Percentiles rank a stretch among this genome's conserved stretches.
These are phyloP conservation scores for Echites panduratus DNA, from an alignment of 257 asterid species.

Conservation along the genomic window DNA sequence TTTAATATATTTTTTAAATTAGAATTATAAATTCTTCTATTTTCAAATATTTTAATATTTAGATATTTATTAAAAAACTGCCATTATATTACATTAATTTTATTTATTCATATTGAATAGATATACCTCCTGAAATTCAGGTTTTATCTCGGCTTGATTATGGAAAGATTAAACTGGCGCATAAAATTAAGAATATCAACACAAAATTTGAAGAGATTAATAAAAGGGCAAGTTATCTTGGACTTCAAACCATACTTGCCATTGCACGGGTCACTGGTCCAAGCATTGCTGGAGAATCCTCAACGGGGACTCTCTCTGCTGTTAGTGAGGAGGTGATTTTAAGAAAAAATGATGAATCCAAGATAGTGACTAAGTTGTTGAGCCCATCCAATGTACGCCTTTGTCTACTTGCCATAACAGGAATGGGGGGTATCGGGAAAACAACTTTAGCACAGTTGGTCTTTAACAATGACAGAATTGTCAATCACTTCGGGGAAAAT, in stretches of 20 bases:
- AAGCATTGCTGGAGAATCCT: background rate
- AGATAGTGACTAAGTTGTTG: background rate
- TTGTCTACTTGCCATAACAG: slow-evolving; percentile 7
- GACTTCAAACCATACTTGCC: background rate
- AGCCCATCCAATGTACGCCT: background rate
- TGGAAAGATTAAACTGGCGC: background rate
- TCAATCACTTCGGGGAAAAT: background rate
- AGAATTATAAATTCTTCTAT: too few relatives aligned
- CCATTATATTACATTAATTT: too few relatives aligned
- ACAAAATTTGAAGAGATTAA: background rate
- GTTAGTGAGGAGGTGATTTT: background rate
- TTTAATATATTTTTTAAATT: background rate
- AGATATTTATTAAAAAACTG: too few relatives aligned
- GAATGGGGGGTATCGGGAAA: slow-evolving; percentile 19
- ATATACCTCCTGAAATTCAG: too few relatives aligned
- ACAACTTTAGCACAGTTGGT: slow-evolving; percentile 19
- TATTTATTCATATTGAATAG: too few relatives aligned
- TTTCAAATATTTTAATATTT: too few relatives aligned
- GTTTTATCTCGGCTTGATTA: too few relatives aligned
- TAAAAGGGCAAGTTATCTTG: background rate
- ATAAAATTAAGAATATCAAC: background rate
- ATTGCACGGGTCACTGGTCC: background rate
- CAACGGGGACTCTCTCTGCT: background rate
- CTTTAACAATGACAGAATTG: slow-evolving; percentile 7
- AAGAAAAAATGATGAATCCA: background rate